Base-by-base conservation (phyloP, 1,284 basidiomycete genomes). In the Fomitiporia mediterranea region DNA sequence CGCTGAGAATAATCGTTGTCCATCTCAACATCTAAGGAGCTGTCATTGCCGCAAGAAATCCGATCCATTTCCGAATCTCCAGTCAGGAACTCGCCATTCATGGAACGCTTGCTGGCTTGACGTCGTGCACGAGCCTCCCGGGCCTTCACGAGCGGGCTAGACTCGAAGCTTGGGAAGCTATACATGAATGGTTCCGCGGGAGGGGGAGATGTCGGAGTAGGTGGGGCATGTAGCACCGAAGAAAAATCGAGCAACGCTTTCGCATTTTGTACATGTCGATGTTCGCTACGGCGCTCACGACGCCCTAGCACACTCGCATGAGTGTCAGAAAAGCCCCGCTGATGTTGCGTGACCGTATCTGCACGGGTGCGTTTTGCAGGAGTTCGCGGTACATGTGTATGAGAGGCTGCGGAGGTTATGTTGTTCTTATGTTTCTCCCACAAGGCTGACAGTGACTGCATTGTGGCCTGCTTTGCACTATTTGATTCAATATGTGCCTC, bases 131-230 rank as follows among this genome's bases (percentile, higher is more conserved):
- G 53, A 15, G 49, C 48, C 17, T 59, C 46, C 15, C 54, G 46
- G 39, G 57, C 57, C 35, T 52, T 51, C 17, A 28, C 30, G 25
- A 59, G 57, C 21, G 57, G 53, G 17, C 53, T 59, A 27, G 53
- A 51, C 13, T 51, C 42, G 35, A 59, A 55, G 4, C 25, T 52
- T 19, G 57, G 57, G 40, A 59, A 59, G 35, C 38, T 55, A 25
- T 59, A 59, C 54, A 59, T 38, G 43, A 59, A 59, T 2, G 57
- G 57, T 8, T 59, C 57, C 17, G 15, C 40, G 13, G 38, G 35
- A 15, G 44, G 37, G 2, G 53, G 52, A 21, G 51, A 53, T 19
- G 44, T 9, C 23, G 56, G 52, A 8, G 44, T 38, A 9, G 32
- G 38, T 19, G 56, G 46, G 32, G 51, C 30, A 8, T 49, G 51